Evolutionary conservation across 2,329 filamentous ascomycete species (phyloP), one percentile per base, ranked within the genome.

Genomic region (Diaporthe amygdali): DNA sequence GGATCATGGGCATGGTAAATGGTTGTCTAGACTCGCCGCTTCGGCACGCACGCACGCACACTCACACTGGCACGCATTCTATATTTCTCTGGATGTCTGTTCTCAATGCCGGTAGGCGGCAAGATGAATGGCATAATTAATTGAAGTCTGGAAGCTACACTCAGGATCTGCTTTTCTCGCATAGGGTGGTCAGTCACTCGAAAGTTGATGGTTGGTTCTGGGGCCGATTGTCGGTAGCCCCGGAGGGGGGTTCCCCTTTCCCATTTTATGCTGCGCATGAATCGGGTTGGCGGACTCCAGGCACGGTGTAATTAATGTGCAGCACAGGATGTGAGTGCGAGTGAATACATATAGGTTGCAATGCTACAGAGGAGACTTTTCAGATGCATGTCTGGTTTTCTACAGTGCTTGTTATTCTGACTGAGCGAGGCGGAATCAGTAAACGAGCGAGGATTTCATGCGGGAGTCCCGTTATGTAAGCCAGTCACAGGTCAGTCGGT

Each of bases 81-180:
- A 69, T 54, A 47, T 59, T 41, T 52, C 55, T 68, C 51, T 49
- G 22, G 64, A 44, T 69, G 64, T 55, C 55, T 47, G 54, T 56
- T 54, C 52, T 69, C 41, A 32, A 51, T 70, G 49, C n/a, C 44
- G 32, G 4, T 61, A 44, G 41, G 25, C 27, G 56, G 41, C 56
- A 47, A 64, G 61, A 49, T 32, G 70, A 61, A 66, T 64, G 69
- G 64, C 69, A 73, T 73, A 73, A 54, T 73, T 73, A 73, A 73
- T 73, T 69, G 67, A 63, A 66, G 41, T 73, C 59, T 71, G 56
- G 56, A 44, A 39, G 44, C 34, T 39, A 64, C 44, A 49, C 22
- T 64, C 25, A 20, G 59, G n/a, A 49, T 64, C 39, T 63, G 59
- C 12, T 22, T 34, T 34, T 64, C 3, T 25, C 17, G 41, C 41